These are phyloP conservation scores for Colletotrichum filicis DNA, from an alignment of 2,329 filamentous ascomycete genomes.

Conservation along the genomic window DNA sequence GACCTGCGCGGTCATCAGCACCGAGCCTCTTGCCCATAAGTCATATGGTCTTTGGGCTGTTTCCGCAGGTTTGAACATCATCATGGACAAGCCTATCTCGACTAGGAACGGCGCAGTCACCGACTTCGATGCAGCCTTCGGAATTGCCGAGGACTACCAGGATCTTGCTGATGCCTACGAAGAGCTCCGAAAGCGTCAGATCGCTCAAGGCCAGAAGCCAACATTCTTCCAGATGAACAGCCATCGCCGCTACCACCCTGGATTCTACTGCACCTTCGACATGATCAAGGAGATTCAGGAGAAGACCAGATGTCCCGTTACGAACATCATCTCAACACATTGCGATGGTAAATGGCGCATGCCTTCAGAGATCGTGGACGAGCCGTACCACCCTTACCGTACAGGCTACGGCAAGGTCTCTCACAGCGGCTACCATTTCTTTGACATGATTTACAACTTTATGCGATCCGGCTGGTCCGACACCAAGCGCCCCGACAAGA, in stretches of 20 bases:
- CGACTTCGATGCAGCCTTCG: background rate
- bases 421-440: constrained; percentile 24
- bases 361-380: constrained; percentile 11
- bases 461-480: background rate
- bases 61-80: constrained; percentile 11
- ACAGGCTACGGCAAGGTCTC: constrained; percentile 19
- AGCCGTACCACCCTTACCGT: constrained; percentile 11
- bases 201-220: background rate
- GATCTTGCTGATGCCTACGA: constrained; percentile 14
- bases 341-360: constrained; percentile 17
- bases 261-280: constrained; percentile 13
- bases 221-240: constrained; percentile 24
- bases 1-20: constrained; percentile 8
- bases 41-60: constrained; percentile 24
- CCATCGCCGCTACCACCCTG: constrained; percentile 23
- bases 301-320: constrained; percentile 15
- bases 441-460: constrained; percentile 12
- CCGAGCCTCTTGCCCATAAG: constrained; percentile 17
- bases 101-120: constrained; percentile 1
- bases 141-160: constrained; percentile 19
- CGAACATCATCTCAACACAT: constrained; percentile 18
- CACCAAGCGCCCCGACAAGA: constrained; percentile 17
- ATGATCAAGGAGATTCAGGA: background rate
- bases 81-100: constrained; percentile 29
- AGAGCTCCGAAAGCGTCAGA: constrained; percentile 1